These are phyloP conservation scores for Pistacia vera DNA, from an alignment of 345 rosid species.

Conservation along the genomic window DNA sequence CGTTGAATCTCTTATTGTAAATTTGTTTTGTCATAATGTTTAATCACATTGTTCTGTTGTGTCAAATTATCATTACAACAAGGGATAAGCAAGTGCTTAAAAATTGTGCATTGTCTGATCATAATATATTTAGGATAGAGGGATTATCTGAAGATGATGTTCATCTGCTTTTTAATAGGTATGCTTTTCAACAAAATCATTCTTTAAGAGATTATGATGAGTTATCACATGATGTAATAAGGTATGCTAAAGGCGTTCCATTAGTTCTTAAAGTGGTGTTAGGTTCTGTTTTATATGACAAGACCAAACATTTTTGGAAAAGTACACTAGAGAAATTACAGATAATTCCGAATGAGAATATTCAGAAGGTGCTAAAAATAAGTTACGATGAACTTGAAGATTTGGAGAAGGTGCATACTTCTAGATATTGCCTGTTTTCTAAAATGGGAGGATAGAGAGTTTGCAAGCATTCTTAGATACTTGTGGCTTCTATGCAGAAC, in stretches of 20 bases:
- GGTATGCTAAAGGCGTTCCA: too few relatives aligned
- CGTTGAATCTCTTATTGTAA: too few relatives aligned
- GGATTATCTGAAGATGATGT: not conserved
- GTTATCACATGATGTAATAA: not conserved
- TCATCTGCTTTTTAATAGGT: too few relatives aligned
- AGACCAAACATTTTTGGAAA: not conserved
- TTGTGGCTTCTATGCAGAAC: too few relatives aligned
- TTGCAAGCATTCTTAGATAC: too few relatives aligned
- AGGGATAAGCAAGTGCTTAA: too few relatives aligned
- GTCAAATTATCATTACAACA: conserved; percentile 5
- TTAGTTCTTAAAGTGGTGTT: too few relatives aligned
- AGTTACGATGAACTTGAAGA: conserved; percentile 14
- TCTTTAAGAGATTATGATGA: not conserved
- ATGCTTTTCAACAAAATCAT: not conserved
- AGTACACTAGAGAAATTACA: not conserved
- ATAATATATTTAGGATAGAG: not conserved
- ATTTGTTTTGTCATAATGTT: too few relatives aligned
- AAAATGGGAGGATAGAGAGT: too few relatives aligned
- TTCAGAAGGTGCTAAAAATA: conserved; percentile 3
- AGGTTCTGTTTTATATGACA: not conserved
- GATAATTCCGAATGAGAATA: not conserved
- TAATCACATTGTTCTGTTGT: too few relatives aligned
- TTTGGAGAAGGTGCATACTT: too few relatives aligned
- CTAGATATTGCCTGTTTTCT: too few relatives aligned
- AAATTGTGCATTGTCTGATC: not conserved